Conservation (phyloP, 345 rosid genomes). For the Viola odorata region DNA sequence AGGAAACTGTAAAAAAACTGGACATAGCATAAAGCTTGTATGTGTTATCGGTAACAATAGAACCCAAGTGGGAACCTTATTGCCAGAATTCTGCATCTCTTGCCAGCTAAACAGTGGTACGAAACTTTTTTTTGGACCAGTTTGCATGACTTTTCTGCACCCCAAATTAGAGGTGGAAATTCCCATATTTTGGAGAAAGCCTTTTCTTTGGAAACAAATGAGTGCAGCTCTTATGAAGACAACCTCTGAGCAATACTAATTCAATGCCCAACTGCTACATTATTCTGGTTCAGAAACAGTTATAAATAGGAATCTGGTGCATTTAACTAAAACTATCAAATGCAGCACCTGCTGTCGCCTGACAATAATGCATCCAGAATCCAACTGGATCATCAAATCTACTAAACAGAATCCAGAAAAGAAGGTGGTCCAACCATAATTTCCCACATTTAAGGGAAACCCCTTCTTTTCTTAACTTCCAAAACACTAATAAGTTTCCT, state of each 20-base stretch:
- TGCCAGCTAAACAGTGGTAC: no score
- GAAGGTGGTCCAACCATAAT: background rate
- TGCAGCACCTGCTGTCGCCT: background rate
- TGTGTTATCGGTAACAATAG: no score
- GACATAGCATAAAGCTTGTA: no score
- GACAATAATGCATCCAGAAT: background rate
- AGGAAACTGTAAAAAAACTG: no score
- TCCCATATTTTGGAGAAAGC: background rate
- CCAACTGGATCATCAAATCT: conserved; percentile 2
- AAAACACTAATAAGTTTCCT: no score
- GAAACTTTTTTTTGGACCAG: no score
- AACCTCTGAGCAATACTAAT: background rate
- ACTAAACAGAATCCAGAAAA: background rate
- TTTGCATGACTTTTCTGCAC: background rate
- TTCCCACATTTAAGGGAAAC: background rate
- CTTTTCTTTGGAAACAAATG: background rate
- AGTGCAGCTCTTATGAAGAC: background rate
- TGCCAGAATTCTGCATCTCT: no score
- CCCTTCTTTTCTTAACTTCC: background rate
- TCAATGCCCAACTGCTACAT: background rate
- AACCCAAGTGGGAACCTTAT: no score
- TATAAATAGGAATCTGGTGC: no score
- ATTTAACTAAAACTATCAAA: background rate
- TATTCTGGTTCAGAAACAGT: background rate
- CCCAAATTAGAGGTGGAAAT: background rate